Evolutionary conservation across 2,329 filamentous ascomycete species (phyloP).

Genomic region (Aschersonia sp.): DNA sequence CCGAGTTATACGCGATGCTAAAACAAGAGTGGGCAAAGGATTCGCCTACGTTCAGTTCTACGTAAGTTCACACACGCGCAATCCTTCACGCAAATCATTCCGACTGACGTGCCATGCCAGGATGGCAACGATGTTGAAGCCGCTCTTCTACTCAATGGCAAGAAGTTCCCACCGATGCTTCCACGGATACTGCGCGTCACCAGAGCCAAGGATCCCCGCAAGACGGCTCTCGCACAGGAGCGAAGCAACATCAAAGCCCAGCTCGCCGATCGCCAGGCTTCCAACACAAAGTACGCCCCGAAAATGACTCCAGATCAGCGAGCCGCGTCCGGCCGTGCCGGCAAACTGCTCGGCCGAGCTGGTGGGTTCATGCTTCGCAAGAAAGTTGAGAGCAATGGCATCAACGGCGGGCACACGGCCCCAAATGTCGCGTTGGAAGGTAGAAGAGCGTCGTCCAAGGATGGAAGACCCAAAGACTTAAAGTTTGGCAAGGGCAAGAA

Average conservation of each 20-base stretch:
- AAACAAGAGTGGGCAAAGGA: slow-evolving; percentile 88
- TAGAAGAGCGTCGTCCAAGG: slow-evolving; percentile 53
- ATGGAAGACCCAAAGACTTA: slow-evolving; percentile 47
- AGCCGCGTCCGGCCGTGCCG: slow-evolving; percentile 58
- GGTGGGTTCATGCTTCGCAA: slow-evolving; percentile 37
- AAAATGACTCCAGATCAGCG: slow-evolving; percentile 58
- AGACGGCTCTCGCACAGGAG: slow-evolving; percentile 35
- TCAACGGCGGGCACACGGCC: slow-evolving; percentile 16
- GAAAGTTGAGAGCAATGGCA: slow-evolving; percentile 9
- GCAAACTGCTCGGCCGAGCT: slow-evolving; percentile 59
- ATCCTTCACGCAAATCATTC: not conserved
- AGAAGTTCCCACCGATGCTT: slow-evolving; percentile 91
- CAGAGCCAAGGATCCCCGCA: slow-evolving; percentile 63
- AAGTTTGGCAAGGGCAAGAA: slow-evolving; percentile 35
- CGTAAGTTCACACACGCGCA: slow-evolving; percentile 23
- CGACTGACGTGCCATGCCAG: slow-evolving; percentile 16
- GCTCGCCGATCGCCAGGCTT: slow-evolving; percentile 20
- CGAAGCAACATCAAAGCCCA: slow-evolving; percentile 16
- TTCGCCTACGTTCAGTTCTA: slow-evolving; percentile 97
- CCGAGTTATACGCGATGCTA: slow-evolving; percentile 75
- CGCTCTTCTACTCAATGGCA: slow-evolving; percentile 76
- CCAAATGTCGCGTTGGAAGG: slow-evolving; percentile 71
- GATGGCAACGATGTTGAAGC: slow-evolving; percentile 80
- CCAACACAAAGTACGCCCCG: slow-evolving; percentile 44
- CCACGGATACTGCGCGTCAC: slow-evolving; percentile 75